Base-by-base conservation (phyloP, 1,284 basidiomycete species). In the Ganoderma meredithae region DNA sequence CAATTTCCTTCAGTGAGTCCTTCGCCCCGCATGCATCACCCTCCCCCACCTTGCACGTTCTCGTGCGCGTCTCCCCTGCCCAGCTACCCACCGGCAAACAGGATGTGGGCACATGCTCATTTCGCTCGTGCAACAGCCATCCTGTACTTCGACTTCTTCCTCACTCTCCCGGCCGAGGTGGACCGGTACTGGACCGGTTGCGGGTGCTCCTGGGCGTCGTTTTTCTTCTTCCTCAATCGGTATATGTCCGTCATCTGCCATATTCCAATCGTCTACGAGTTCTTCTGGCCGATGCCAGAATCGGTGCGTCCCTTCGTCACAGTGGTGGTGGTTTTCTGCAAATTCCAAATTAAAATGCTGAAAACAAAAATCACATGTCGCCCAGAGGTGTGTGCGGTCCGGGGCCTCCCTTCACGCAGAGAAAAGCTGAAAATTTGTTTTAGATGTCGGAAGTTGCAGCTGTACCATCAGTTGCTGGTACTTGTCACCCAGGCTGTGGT, bases 141-240 rank as follows among this genome's bases (percentile, higher is more conserved):
- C 13, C 49, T 66, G 41, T 68, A 64, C 39, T 68, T 64, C 36
- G 66, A 68, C n/a, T 68, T 61, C 44, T 27, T 64, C 27, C 79
- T 80, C 79, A 40, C 79, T 69, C 2, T 73, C 70, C 25, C 80
- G 73, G 22, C 77, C 52, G 63, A 79, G 72, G 62, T 80, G 70
- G 71, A 43, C 33, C 61, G 56, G 10, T 71, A 64, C 47, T 66
- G 66, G 65, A 62, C 40, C 33, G 63, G 27, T 17, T 5, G 7
- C 44, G 41, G 63, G 17, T 44, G 58, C 27, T 60, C 59, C 5
- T 56, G 52, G 52, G 52, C 60, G 12, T 66, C 56, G 1, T 64
- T 70, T 66, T 66, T 71, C 67, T 52, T 64, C 66, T 62, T 68
- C 69, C 25, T 65, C 31, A 44, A 66, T 39, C 62, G 68, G 17